A percentile compares a stretch with the other conserved stretches of the same genome.
These are phyloP conservation scores for Ceratocystis colombiana DNA, from an alignment of 2,329 filamentous ascomycete species.

Conservation along the genomic window DNA sequence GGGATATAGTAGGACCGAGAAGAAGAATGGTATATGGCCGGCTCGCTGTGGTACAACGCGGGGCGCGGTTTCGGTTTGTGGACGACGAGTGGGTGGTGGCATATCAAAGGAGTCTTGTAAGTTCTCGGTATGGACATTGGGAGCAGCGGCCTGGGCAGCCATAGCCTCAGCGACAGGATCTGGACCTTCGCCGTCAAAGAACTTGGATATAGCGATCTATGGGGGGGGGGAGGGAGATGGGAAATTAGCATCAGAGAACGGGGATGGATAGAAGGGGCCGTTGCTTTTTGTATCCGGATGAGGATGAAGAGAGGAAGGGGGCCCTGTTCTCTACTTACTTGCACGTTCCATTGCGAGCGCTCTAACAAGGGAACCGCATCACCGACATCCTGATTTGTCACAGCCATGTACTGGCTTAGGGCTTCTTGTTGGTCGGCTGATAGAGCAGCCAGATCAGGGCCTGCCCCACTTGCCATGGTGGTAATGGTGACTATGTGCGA, in stretches of 20 bases:
- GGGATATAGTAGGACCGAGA: constrained; percentile 48
- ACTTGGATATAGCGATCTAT: constrained; percentile 89
- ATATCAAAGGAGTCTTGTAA: constrained; percentile 50
- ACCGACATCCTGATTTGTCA: constrained; percentile 71
- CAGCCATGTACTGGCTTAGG: constrained; percentile 75
- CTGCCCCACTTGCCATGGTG: constrained; percentile 37
- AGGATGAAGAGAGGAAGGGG: neutral
- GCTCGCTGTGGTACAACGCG: constrained; percentile 72
- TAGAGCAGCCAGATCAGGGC: constrained; percentile 47
- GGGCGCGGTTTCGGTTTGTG: constrained; percentile 57
- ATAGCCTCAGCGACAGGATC: constrained; percentile 71
- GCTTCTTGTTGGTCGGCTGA: constrained; percentile 69
- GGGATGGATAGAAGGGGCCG: neutral
- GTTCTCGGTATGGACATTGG: constrained; percentile 60
- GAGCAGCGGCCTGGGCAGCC: constrained; percentile 52
- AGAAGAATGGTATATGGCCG: constrained; percentile 64
- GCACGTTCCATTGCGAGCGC: constrained; percentile 91
- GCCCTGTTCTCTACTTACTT: constrained; percentile 44
- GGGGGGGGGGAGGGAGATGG: neutral
- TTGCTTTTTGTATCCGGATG: neutral
- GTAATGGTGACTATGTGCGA: neutral
- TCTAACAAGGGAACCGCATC: constrained; percentile 70
- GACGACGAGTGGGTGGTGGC: constrained; percentile 28
- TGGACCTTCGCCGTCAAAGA: constrained; percentile 90
- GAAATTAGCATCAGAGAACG: neutral